Percentiles rank a stretch among this genome's conserved stretches.
phyloP scores from a whole-genome alignment of 169 alveolate species.

The Cryptosporidium felis region DNA sequence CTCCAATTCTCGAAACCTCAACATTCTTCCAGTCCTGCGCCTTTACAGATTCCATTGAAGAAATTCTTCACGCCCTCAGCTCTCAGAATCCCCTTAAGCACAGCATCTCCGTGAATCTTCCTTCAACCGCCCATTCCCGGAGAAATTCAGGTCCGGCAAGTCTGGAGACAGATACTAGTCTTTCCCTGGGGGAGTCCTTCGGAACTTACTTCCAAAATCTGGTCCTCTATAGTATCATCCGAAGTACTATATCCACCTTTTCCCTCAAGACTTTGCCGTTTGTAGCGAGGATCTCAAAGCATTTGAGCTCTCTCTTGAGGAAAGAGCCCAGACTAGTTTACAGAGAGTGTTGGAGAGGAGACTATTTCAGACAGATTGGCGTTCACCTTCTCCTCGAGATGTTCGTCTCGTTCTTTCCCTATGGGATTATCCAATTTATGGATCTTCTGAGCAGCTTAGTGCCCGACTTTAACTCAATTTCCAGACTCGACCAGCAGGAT shows the following conservation, averaged over 20 bases:
- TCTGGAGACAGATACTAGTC: too few species aligned
- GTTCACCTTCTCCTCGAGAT: constrained; percentile 48
- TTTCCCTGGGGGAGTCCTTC: constrained; percentile 28
- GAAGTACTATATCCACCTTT: constrained; percentile 49
- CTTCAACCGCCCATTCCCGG: not conserved
- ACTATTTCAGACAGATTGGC: constrained; percentile 64
- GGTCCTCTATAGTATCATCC: constrained; percentile 16
- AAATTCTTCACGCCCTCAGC: constrained; percentile 16
- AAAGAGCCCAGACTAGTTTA: constrained; percentile 43
- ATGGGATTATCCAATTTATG: constrained; percentile 59
- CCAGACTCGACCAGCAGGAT: constrained; percentile 10
- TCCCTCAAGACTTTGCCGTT: constrained; percentile 26
- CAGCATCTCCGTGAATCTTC: not conserved
- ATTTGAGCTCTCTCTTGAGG: constrained; percentile 19
- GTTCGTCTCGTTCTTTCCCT: constrained; percentile 38
- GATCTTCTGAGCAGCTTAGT: constrained; percentile 41
- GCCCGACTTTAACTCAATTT: constrained; percentile 36
- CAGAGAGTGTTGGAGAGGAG: constrained; percentile 71
- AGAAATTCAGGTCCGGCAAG: too few species aligned
- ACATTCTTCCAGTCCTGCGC: constrained; percentile 56
- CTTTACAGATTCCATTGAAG: constrained; percentile 47
- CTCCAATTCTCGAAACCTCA: constrained; percentile 7
- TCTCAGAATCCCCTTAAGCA: constrained; percentile 33
- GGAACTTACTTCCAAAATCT: constrained; percentile 57
- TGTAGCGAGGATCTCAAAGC: constrained; percentile 29